phyloP scores from a whole-genome alignment of 371 early-diverging fungal genomes.

The Mucor lusitanicus region DNA sequence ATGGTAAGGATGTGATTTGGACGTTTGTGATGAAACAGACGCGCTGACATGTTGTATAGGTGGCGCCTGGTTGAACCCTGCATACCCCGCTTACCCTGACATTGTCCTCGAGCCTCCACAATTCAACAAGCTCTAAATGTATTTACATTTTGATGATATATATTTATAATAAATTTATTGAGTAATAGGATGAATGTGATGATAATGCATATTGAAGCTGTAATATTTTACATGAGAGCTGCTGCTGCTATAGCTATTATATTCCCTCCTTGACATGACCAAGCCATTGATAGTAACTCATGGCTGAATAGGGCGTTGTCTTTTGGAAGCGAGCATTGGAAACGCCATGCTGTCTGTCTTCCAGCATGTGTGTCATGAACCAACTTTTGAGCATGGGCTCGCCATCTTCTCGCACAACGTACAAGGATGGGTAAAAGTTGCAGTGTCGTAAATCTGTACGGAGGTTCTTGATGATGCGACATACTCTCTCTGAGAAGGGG shows the following conservation, averaged over 20 bases:
- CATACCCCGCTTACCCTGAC: constrained; percentile 17
- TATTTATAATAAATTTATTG: not conserved
- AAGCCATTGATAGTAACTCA: constrained; percentile 77
- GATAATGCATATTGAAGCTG: not conserved
- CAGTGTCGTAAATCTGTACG: constrained; percentile 20
- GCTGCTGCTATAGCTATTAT: not conserved
- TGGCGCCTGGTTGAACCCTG: constrained; percentile 24
- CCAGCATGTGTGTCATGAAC: constrained; percentile 71
- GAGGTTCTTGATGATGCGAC: constrained; percentile 23
- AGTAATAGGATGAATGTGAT: not conserved
- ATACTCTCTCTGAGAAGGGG: constrained; percentile 37
- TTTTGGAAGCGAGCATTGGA: constrained; percentile 21
- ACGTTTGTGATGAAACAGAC: not conserved
- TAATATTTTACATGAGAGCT: not conserved
- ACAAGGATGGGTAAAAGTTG: constrained; percentile 34
- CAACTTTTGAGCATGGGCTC: constrained; percentile 56
- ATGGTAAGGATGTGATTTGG: constrained; percentile 47
- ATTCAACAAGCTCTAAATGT: constrained; percentile 21
- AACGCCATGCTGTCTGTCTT: constrained; percentile 40
- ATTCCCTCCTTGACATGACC: constrained; percentile 36
- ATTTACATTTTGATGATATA: not conserved
- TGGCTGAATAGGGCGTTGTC: constrained; percentile 51
- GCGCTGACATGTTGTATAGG: constrained; percentile 2
- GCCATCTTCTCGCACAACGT: constrained; percentile 74
- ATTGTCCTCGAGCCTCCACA: constrained; percentile 14